Evolutionary conservation across 179 eudicot genomes (phyloP).

Genomic region (Beta macrorhiza): DNA sequence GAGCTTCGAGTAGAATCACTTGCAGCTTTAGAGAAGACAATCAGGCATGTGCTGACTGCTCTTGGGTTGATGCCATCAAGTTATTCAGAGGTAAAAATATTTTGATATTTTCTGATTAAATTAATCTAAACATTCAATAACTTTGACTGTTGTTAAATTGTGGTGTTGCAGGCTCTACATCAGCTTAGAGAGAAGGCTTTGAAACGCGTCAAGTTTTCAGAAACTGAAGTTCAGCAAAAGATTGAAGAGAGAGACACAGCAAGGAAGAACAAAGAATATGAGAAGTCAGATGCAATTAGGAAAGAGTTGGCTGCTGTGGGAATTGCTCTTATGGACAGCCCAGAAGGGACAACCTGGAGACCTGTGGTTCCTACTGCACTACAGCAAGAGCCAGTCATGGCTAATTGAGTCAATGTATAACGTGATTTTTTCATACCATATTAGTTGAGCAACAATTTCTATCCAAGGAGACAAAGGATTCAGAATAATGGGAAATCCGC

Average conservation of each 20-base stretch:
- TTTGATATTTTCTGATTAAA: neutral
- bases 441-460: neutral
- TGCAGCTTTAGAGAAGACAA: slow-evolving; percentile 60
- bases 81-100: slow-evolving; percentile 55
- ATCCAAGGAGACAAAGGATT: neutral
- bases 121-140: neutral
- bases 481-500: neutral
- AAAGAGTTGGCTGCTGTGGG: slow-evolving; percentile 81
- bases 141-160: neutral
- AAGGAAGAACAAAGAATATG: slow-evolving; percentile 76
- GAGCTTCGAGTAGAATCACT: slow-evolving; percentile 70
- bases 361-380: slow-evolving; percentile 77
- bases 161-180: slow-evolving; percentile 48
- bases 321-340: slow-evolving; percentile 88
- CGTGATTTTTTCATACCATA: neutral
- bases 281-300: slow-evolving; percentile 75
- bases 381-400: slow-evolving; percentile 44
- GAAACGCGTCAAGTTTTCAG: slow-evolving; percentile 78
- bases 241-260: slow-evolving; percentile 71
- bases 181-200: slow-evolving; percentile 77
- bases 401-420: slow-evolving; percentile 28
- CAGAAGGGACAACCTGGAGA: slow-evolving; percentile 89
- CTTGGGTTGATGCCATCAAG: slow-evolving; percentile 81
- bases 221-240: slow-evolving; percentile 61
- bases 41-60: slow-evolving; percentile 48